Evolutionary conservation across 345 rosid genomes (phyloP).

Genomic region (Cardamine occulta): DNA sequence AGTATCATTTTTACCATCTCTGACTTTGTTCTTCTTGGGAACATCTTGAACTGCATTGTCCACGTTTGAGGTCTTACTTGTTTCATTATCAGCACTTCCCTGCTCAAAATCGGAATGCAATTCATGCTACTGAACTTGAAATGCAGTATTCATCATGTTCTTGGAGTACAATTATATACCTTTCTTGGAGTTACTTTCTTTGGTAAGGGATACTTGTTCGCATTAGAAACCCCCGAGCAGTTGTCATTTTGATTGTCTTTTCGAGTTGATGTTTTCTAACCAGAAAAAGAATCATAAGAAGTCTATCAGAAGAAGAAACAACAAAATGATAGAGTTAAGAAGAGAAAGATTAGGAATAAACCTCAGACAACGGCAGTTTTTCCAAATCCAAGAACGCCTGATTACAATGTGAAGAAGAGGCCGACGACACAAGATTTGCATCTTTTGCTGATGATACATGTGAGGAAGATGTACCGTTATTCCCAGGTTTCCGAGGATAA

Average conservation of each 20-base stretch:
- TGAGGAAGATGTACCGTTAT: constrained; percentile 42
- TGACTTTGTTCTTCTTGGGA: constrained; percentile 33
- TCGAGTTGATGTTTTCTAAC: constrained; percentile 55
- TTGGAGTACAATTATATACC: constrained; percentile 47
- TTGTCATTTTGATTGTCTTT: constrained; percentile 65
- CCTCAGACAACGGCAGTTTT: constrained; percentile 68
- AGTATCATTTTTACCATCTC: constrained; percentile 40
- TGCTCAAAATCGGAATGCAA: constrained; percentile 47
- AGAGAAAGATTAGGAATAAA: constrained; percentile 33
- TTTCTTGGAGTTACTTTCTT: constrained; percentile 47
- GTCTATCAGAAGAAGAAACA: constrained; percentile 23
- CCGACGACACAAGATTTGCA: constrained; percentile 53
- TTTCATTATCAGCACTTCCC: constrained; percentile 54
- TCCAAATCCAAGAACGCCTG: constrained; percentile 63
- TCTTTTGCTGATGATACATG: constrained; percentile 55
- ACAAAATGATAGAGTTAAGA: constrained; percentile 1
- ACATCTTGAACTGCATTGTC: constrained; percentile 47
- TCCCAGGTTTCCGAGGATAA: constrained; percentile 82
- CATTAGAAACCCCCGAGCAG: constrained; percentile 68
- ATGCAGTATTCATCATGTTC: constrained; percentile 37
- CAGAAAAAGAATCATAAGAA: constrained; percentile 23
- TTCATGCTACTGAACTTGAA: constrained; percentile 46
- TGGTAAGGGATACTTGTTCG: constrained; percentile 53
- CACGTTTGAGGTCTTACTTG: constrained; percentile 51
- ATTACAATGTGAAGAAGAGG: constrained; percentile 54